Conservation (phyloP, 306 rosid genomes). For the Dicorynia guianensis region DNA sequence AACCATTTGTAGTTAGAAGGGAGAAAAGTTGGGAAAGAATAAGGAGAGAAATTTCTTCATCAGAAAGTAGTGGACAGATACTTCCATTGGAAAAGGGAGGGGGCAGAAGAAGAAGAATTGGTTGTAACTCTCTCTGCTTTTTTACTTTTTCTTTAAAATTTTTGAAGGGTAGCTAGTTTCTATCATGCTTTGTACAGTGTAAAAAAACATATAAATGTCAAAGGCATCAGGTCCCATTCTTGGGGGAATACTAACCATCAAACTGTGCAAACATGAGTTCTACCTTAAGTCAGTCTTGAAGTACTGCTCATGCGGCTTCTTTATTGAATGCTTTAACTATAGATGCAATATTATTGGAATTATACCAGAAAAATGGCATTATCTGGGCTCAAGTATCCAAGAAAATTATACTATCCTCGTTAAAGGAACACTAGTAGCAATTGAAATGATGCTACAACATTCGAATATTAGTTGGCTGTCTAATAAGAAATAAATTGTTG, state of each 20-base stretch:
- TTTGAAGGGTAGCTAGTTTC: slow-evolving; percentile 23
- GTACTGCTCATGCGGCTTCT: slow-evolving; percentile 9
- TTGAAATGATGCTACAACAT: too few species aligned
- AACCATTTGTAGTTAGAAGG: slow-evolving; percentile 32
- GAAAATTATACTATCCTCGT: too few species aligned
- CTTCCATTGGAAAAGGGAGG: slow-evolving; percentile 10
- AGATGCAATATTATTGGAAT: neutral
- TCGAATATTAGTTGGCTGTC: too few species aligned
- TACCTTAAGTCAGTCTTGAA: slow-evolving; percentile 12
- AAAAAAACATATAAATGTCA: slow-evolving; percentile 10
- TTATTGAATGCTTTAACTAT: neutral
- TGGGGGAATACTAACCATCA: slow-evolving; percentile 35
- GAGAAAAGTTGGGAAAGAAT: slow-evolving; percentile 31
- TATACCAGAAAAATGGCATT: neutral
- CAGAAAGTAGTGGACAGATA: slow-evolving; percentile 31
- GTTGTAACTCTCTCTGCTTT: neutral
- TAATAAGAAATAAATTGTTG: too few species aligned
- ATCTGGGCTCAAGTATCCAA: neutral
- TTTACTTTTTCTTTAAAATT: neutral
- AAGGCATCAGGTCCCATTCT: slow-evolving; percentile 31
- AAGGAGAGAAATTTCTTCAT: slow-evolving; percentile 43
- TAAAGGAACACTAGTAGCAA: too few species aligned
- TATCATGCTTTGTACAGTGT: slow-evolving; percentile 36
- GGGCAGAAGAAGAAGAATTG: slow-evolving; percentile 23
- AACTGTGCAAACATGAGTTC: slow-evolving; percentile 38